phyloP scores from a whole-genome alignment of 2,329 filamentous ascomycete species.

The Xylaria multiplex region DNA sequence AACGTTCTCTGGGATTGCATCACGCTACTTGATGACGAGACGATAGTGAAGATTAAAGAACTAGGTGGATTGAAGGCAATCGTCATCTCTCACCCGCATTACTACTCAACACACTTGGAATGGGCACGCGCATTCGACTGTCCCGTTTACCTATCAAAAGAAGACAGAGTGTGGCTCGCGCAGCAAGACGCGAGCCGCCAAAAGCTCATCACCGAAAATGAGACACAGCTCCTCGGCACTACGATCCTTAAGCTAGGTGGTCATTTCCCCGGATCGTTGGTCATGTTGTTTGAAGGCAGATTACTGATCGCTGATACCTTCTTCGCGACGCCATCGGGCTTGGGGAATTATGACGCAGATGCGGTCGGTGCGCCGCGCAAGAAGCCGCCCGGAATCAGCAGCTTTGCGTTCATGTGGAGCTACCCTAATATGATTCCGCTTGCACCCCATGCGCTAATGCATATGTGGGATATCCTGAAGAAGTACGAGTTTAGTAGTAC shows the following conservation, averaged over 20 bases:
- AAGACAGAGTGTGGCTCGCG: conserved; percentile 74
- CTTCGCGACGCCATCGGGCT: conserved; percentile 71
- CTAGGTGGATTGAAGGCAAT: conserved; percentile 77
- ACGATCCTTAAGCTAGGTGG: conserved; percentile 76
- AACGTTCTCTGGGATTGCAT: conserved; percentile 86
- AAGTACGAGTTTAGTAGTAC: conserved; percentile 71
- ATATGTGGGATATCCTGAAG: conserved; percentile 76
- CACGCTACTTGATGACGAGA: conserved; percentile 73
- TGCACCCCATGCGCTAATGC: conserved; percentile 67
- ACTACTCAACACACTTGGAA: conserved; percentile 78
- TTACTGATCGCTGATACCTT: conserved; percentile 84
- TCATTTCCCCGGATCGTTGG: conserved; percentile 80
- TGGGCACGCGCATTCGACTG: conserved; percentile 77
- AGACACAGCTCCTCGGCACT: conserved; percentile 50
- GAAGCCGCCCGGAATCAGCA: conserved; percentile 58
- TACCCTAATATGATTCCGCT: conserved; percentile 81
- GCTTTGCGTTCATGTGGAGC: conserved; percentile 80
- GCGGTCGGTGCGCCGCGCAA: conserved; percentile 51
- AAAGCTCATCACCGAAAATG: conserved; percentile 58
- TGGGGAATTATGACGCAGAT: conserved; percentile 60
- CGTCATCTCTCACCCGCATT: conserved; percentile 83
- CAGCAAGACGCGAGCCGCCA: conserved; percentile 54
- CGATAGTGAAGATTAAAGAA: conserved; percentile 64
- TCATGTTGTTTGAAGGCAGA: conserved; percentile 68
- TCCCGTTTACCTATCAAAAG: conserved; percentile 72